Evolutionary conservation across 306 rosid species (phyloP), one percentile per base, ranked within the genome.

Genomic region (Astragalus glycyphyllos): DNA sequence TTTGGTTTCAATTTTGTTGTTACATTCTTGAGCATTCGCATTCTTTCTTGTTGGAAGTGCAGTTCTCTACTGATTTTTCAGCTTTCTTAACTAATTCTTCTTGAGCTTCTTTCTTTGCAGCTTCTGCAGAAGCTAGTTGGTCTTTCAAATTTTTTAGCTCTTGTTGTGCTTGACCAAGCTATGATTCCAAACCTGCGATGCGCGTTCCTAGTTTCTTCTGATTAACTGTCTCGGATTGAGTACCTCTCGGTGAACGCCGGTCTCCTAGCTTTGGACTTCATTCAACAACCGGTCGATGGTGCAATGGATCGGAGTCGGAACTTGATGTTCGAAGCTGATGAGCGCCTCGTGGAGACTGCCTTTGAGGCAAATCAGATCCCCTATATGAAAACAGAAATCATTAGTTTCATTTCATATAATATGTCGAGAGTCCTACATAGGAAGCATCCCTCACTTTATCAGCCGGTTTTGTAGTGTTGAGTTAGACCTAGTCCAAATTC

Each of bases 161-260:
- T 59, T 77, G 78, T 34, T 91, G 97, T 34, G 97, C 97, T 58
- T 91, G 96, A 31, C 93, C 93, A 50, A 91, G 96, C 77, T 91
- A 93, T 14, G 91, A 87, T 76, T 91, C 97, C 76, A 91, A 79
- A 75, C 87, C 93, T 31, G 97, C 92, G 57, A 91, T 84, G 50
- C 96, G 91, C 53, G 96, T 91, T 60, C 97, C 97, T 57, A 91
- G 86, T 79, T 91, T 91, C 82, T 87, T 91, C 81, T 89, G 97
- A 50, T 74, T 87, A 1, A 84, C 31, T 15, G 91, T 57, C 58
- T 89, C 96, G 5, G 89, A 73, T 45, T 85, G 96, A 62, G 85
- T 55, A 59, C 90, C 75, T 84, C 92, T 87, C 20, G 97, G 95
- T 49, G 95, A 90, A 26, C 95, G 86, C 7, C 89, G 84, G 58